Evolutionary conservation across 306 rosid species (phyloP).

Genomic region (Cotoneaster glaucophyllus): DNA sequence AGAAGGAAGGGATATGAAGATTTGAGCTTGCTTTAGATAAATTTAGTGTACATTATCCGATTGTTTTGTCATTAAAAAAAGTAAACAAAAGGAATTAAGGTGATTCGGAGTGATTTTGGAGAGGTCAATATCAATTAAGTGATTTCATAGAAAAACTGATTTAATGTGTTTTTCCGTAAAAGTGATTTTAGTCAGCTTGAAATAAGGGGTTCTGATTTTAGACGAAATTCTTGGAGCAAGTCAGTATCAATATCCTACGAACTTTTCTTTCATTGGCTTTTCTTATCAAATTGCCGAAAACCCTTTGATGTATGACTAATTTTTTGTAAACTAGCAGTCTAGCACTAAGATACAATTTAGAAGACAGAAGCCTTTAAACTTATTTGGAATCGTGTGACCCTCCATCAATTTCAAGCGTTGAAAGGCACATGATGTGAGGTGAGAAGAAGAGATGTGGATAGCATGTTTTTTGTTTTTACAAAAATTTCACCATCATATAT

Average conservation of each 20-base stretch:
- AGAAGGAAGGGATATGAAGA: neutral
- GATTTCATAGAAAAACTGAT: too few relatives aligned
- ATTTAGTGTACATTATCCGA: too few relatives aligned
- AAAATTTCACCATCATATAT: neutral
- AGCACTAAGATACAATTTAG: neutral
- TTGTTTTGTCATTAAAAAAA: too few relatives aligned
- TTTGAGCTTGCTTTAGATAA: neutral
- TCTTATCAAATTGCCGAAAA: constrained; percentile 4
- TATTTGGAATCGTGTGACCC: neutral
- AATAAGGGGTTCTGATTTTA: neutral
- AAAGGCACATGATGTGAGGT: neutral
- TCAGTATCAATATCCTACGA: neutral
- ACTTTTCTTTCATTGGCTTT: neutral
- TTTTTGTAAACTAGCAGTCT: neutral
- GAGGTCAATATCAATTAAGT: neutral
- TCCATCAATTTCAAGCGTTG: neutral
- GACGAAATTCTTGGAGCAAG: neutral
- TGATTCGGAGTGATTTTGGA: neutral
- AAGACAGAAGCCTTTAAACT: neutral
- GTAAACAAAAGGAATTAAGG: too few relatives aligned
- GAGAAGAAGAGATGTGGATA: neutral
- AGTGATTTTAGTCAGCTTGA: too few relatives aligned
- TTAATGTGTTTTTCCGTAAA: neutral
- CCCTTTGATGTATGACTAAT: neutral
- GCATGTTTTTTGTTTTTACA: neutral